These are phyloP conservation scores for Bonia amplexicaulis DNA, from an alignment of 176 grass and related monocot species.

Conservation along the genomic window DNA sequence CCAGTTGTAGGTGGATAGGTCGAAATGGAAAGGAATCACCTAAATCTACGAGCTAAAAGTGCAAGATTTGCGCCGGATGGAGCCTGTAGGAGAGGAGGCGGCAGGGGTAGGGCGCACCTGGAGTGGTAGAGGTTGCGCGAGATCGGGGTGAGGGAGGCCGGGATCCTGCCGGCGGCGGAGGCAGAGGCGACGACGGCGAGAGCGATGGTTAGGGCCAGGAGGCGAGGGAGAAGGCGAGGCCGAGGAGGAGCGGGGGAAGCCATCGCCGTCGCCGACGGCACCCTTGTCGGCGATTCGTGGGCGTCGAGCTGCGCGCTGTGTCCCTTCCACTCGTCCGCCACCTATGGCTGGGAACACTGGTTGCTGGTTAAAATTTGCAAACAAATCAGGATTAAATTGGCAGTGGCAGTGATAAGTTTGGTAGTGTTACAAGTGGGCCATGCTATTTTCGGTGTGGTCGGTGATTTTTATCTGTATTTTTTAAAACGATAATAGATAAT, in stretches of 20 bases:
- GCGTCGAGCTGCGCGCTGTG: constrained; percentile 7
- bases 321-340: background rate
- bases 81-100: too few species aligned
- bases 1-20: background rate
- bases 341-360: background rate
- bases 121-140: constrained; percentile 75
- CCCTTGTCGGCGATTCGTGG: background rate
- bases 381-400: background rate
- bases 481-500: too few species aligned
- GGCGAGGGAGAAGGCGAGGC: background rate
- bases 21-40: background rate
- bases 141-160: constrained; percentile 39
- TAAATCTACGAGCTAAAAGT: background rate
- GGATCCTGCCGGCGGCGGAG: constrained; percentile 17
- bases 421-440: too few species aligned
- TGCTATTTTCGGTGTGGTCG: too few species aligned
- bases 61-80: background rate
- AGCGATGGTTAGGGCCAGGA: constrained; percentile 5
- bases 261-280: constrained; percentile 21
- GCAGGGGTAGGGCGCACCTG: constrained; percentile 37
- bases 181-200: background rate
- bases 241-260: background rate
- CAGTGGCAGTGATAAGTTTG: too few species aligned
- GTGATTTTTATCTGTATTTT: too few species aligned
- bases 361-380: background rate